Percentiles rank a stretch among this genome's conserved stretches.
Evolutionary conservation across 1,284 basidiomycete species (phyloP).

Genomic region (Heliocybe sulcata): DNA sequence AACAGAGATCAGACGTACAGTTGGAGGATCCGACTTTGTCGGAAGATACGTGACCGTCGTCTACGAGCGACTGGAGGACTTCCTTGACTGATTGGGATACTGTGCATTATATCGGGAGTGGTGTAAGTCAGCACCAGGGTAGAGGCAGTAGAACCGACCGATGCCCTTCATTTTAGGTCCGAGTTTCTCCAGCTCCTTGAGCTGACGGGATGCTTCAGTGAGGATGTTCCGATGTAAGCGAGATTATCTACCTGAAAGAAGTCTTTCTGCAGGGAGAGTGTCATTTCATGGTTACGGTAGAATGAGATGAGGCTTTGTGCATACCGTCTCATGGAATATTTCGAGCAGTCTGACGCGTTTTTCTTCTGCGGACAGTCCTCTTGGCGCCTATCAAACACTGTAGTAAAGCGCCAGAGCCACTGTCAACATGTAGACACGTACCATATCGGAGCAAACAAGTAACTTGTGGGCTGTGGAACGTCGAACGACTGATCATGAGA

Average conservation of each 20-base stretch:
- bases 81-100: slow-evolving; percentile 88
- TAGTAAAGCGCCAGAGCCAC: too few relatives aligned
- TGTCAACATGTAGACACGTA: too few relatives aligned
- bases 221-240: background rate
- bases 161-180: slow-evolving; percentile 84
- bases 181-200: slow-evolving; percentile 86
- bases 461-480: too few relatives aligned
- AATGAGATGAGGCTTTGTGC: too few relatives aligned
- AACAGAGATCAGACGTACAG: slow-evolving; percentile 41
- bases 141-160: slow-evolving; percentile 44
- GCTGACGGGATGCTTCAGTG: slow-evolving; percentile 26
- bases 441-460: too few relatives aligned
- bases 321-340: slow-evolving; percentile 83
- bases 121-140: background rate
- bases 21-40: slow-evolving; percentile 93
- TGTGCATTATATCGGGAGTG: slow-evolving; percentile 19
- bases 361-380: slow-evolving; percentile 75
- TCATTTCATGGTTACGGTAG: background rate
- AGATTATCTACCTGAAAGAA: slow-evolving; percentile 61
- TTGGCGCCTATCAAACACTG: slow-evolving; percentile 45
- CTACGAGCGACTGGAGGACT: slow-evolving; percentile 75
- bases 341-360: slow-evolving; percentile 77
- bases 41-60: slow-evolving; percentile 74
- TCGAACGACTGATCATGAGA: too few relatives aligned
- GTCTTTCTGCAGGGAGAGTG: slow-evolving; percentile 52